phyloP scores from a whole-genome alignment of 495 filamentous ascomycete genomes.

The Elasticomyces elasticus region DNA sequence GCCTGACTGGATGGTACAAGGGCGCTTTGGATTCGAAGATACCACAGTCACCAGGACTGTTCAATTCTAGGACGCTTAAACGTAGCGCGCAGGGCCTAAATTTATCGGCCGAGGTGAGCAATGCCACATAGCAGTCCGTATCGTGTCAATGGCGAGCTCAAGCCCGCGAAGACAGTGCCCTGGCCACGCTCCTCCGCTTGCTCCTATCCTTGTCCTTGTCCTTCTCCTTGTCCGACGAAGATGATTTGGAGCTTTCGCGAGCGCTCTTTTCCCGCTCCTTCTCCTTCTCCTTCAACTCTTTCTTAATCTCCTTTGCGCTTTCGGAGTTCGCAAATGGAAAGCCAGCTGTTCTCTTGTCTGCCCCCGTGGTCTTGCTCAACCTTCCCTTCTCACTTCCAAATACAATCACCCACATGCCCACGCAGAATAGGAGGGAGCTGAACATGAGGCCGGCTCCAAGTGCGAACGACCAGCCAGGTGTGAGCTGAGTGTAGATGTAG shows the following conservation, averaged over 20 bases:
- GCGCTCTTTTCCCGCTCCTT: background rate
- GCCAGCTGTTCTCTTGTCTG: conserved; percentile 67
- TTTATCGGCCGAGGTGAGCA: background rate
- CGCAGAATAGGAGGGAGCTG: conserved; percentile 43
- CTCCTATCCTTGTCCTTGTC: conserved; percentile 11
- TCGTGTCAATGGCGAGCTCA: too few species aligned
- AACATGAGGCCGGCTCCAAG: conserved; percentile 47
- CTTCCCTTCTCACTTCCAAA: conserved; percentile 56
- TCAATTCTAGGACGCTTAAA: too few species aligned
- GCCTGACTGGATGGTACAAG: too few species aligned
- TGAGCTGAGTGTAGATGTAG: conserved; percentile 49
- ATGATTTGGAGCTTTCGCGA: background rate
- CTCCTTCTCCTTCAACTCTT: conserved; percentile 9
- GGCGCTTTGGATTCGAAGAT: too few species aligned
- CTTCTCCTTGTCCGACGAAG: conserved; percentile 18
- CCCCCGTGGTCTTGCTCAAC: conserved; percentile 61
- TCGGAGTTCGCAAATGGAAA: conserved; percentile 69
- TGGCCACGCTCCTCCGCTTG: conserved; percentile 8
- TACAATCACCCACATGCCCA: conserved; percentile 65
- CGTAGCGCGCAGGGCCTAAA: background rate
- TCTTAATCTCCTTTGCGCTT: conserved; percentile 13
- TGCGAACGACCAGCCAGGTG: conserved; percentile 12
- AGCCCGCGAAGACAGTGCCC: background rate
- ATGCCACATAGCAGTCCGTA: too few species aligned
- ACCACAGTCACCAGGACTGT: too few species aligned